Percentiles rank a stretch among this genome's conserved stretches.
Evolutionary conservation across 345 rosid genomes (phyloP).

Genomic region (Acer saccharum): DNA sequence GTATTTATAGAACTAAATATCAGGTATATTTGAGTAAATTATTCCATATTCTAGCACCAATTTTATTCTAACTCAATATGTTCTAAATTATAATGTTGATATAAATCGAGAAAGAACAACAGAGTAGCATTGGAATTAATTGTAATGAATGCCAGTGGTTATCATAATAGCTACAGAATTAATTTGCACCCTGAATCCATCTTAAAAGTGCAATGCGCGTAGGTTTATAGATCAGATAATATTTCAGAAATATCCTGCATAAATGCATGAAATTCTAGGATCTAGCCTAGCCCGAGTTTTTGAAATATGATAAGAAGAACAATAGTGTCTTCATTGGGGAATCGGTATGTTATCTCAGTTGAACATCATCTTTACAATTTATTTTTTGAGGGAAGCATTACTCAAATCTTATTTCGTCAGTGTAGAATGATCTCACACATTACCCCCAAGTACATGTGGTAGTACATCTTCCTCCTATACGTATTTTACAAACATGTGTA

Average conservation of each 20-base stretch:
- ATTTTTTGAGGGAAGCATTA: not conserved
- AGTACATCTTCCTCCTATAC: too few relatives aligned
- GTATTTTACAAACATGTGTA: too few relatives aligned
- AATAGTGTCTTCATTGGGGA: conserved; percentile 25
- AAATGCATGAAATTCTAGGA: conserved; percentile 34
- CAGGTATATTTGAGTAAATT: conserved; percentile 17
- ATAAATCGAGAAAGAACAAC: conserved; percentile 28
- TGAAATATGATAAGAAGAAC: conserved; percentile 18
- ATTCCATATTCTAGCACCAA: not conserved
- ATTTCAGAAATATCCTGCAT: conserved; percentile 32
- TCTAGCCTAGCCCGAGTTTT: conserved; percentile 28
- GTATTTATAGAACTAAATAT: conserved; percentile 27
- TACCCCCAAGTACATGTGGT: too few relatives aligned
- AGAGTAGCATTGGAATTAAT: conserved; percentile 33
- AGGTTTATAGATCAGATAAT: conserved; percentile 41
- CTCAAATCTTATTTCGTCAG: not conserved
- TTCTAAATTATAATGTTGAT: not conserved
- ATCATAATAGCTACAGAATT: too few relatives aligned
- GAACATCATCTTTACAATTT: not conserved
- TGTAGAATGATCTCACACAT: conserved; percentile 19
- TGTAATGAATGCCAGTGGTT: too few relatives aligned
- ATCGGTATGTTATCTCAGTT: not conserved
- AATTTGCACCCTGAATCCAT: not conserved
- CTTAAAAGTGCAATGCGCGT: not conserved
- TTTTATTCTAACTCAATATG: not conserved